These are phyloP conservation scores for Helicocarpus griseus DNA, from an alignment of 2,329 filamentous ascomycete species.

Conservation along the genomic window DNA sequence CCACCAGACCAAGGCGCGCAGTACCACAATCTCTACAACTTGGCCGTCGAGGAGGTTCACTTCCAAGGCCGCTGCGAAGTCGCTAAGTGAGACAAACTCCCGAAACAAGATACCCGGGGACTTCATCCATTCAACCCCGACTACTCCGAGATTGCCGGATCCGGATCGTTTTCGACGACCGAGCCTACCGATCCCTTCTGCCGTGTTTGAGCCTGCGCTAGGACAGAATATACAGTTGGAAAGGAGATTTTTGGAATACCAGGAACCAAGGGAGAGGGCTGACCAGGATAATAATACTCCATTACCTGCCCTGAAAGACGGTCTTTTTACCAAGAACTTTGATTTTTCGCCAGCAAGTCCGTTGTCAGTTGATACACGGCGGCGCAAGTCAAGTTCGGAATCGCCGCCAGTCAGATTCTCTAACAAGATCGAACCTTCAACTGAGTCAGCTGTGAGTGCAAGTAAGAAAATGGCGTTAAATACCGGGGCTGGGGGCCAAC, in stretches of 20 bases:
- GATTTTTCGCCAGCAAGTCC: not conserved
- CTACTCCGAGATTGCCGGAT: not conserved
- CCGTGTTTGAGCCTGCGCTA: not conserved
- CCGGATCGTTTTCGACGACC: not conserved
- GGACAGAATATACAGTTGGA: not conserved
- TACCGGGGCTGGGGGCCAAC: not conserved
- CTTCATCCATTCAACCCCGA: not conserved
- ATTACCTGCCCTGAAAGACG: not conserved
- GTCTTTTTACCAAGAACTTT: not conserved
- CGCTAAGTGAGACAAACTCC: not conserved
- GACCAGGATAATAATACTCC: not conserved
- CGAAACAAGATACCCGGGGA: conserved; percentile 2
- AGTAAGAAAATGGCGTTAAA: not conserved
- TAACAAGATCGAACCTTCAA: not conserved
- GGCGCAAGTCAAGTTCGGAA: not conserved
- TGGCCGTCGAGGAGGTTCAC: conserved; percentile 1
- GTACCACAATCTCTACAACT: conserved; percentile 5
- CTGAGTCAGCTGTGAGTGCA: not conserved
- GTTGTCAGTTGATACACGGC: not conserved
- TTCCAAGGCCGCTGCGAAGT: not conserved
- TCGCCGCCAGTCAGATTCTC: not conserved
- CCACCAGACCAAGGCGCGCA: conserved; percentile 1
- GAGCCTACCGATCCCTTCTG: not conserved
- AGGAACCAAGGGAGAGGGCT: not conserved
- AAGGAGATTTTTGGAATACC: not conserved